A percentile compares a stretch with the other conserved stretches of the same genome.
phyloP scores from a whole-genome alignment of 2,329 filamentous ascomycete genomes.

The Exophiala calicioides region DNA sequence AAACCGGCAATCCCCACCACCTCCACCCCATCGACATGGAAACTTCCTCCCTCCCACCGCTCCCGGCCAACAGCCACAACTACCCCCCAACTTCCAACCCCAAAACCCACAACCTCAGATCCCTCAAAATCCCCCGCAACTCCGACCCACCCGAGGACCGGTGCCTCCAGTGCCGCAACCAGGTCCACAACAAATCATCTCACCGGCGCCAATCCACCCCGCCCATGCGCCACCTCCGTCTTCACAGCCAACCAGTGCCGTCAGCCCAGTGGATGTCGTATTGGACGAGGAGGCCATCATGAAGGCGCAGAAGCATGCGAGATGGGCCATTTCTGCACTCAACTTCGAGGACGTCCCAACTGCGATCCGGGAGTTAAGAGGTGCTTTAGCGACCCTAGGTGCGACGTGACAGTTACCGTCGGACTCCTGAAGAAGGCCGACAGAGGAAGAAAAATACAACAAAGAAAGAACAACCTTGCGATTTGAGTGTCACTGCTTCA shows the following conservation, averaged over 20 bases:
- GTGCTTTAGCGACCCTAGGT: conserved; percentile 71
- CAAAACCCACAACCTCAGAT: conserved; percentile 20
- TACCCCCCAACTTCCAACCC: conserved; percentile 32
- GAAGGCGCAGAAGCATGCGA: conserved; percentile 89
- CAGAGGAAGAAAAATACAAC: not conserved
- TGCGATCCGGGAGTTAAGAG: conserved; percentile 78
- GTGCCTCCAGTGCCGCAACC: conserved; percentile 19
- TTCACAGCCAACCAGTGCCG: too few species aligned
- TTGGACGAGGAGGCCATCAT: conserved; percentile 71
- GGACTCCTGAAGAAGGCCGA: not conserved
- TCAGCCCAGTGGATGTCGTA: conserved; percentile 28
- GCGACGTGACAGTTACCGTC: conserved; percentile 60
- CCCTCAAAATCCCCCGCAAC: conserved; percentile 20
- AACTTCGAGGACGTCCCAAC: conserved; percentile 96
- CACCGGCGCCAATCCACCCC: conserved; percentile 20
- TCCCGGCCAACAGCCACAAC: conserved; percentile 18
- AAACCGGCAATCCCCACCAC: conserved; percentile 15
- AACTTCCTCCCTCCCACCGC: conserved; percentile 16
- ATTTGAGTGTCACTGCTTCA: too few species aligned
- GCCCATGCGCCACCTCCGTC: conserved; percentile 22
- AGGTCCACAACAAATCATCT: conserved; percentile 14
- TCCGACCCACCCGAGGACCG: conserved; percentile 21
- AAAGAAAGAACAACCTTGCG: not conserved
- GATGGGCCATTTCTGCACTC: conserved; percentile 93
- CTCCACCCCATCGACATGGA: conserved; percentile 28